phyloP scores from a whole-genome alignment of 768 basidiomycete species.

The Pulveroboletus frians region DNA sequence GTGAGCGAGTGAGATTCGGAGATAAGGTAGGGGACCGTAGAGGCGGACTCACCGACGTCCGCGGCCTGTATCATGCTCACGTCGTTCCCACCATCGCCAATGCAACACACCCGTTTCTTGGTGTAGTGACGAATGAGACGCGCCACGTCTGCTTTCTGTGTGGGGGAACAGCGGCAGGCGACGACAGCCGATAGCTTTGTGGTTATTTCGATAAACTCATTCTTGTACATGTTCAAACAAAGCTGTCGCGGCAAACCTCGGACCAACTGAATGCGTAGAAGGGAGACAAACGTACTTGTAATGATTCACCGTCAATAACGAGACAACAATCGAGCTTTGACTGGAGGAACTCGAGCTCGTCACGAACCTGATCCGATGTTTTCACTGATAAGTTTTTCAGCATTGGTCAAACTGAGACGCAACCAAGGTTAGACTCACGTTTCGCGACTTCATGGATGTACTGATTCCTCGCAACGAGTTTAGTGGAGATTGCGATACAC shows the following conservation, averaged over 20 bases:
- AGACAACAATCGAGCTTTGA: conserved; percentile 96
- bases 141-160: conserved; percentile 97
- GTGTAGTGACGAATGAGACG: conserved; percentile 86
- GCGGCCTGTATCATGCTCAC: conserved; percentile 99
- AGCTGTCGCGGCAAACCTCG: conserved; percentile 45
- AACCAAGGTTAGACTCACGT: conserved; percentile 39
- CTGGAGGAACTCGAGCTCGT: conserved; percentile 89
- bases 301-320: conserved; percentile 95
- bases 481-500: conserved; percentile 96
- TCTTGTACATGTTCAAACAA: conserved; percentile 83
- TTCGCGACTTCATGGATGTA: conserved; percentile 97
- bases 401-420: not conserved
- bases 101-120: conserved; percentile 95
- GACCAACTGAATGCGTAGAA: not conserved
- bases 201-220: conserved; percentile 93
- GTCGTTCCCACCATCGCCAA: conserved; percentile 98
- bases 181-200: conserved; percentile 96
- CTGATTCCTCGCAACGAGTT: conserved; percentile 91
- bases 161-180: conserved; percentile 96
- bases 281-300: conserved; percentile 57
- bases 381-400: conserved; percentile 54
- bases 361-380: conserved; percentile 73
- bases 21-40: not conserved
- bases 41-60: conserved; percentile 75
- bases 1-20: not conserved